Evolutionary conservation across 768 basidiomycete genomes (phyloP).

Genomic region (Tylopilus sp.): DNA sequence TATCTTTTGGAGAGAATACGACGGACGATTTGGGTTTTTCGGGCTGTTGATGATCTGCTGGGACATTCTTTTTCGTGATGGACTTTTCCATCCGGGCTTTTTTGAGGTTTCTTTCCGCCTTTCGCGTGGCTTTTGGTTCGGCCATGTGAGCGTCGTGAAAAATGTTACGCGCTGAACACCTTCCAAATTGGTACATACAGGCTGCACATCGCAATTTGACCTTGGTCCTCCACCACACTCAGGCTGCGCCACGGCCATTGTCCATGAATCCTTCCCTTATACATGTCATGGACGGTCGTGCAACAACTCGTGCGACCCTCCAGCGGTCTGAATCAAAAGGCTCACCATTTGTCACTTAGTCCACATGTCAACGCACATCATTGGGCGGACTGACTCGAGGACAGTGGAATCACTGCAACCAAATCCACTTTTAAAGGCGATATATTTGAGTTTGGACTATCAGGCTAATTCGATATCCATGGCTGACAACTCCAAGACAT

Average conservation of each 20-base stretch:
- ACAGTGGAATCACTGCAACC: too few relatives aligned
- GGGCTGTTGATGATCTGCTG: background rate
- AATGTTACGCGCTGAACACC: background rate
- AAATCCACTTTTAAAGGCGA: background rate
- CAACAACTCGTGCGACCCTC: too few relatives aligned
- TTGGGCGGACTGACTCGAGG: background rate
- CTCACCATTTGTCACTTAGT: background rate
- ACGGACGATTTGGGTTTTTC: background rate
- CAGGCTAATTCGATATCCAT: slow-evolving; percentile 6
- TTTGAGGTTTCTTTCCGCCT: slow-evolving; percentile 21
- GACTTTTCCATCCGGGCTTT: slow-evolving; percentile 23
- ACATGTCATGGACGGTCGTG: too few relatives aligned
- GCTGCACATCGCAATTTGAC: too few relatives aligned
- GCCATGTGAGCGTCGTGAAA: slow-evolving; percentile 11
- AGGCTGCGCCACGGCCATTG: too few relatives aligned
- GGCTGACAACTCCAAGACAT: slow-evolving; percentile 21
- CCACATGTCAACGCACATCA: background rate
- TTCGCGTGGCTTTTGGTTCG: slow-evolving; percentile 17
- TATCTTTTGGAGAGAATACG: slow-evolving; percentile 25
- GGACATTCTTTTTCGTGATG: background rate
- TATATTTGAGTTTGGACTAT: slow-evolving; percentile 10
- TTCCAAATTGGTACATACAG: too few relatives aligned
- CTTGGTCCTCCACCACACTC: too few relatives aligned
- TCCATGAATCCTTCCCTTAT: too few relatives aligned
- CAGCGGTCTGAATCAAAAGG: background rate